Percentiles rank a stretch among this genome's conserved stretches.
Evolutionary conservation across 2,329 filamentous ascomycete species (phyloP).

Genomic region (Hirsutella thompsonii): DNA sequence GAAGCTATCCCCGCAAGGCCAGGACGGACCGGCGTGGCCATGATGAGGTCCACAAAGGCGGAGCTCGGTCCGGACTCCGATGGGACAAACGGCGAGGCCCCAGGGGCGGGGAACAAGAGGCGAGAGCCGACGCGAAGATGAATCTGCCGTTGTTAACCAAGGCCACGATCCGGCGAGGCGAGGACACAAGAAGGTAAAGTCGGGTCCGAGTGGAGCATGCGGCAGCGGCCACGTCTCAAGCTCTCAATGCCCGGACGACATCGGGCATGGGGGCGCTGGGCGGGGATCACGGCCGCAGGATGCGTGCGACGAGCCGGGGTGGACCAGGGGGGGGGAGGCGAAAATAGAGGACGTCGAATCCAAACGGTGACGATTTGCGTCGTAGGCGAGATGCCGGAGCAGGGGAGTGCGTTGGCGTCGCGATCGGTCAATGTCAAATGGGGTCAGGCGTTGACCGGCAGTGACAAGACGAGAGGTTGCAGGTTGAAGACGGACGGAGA

Average conservation of each 20-base stretch:
- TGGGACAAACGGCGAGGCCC: not conserved
- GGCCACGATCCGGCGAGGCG: not conserved
- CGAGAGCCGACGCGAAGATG: not conserved
- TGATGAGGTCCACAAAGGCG: not conserved
- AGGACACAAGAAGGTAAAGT: not conserved
- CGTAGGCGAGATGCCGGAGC: not conserved
- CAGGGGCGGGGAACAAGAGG: not conserved
- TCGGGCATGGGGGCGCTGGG: conserved; percentile 2
- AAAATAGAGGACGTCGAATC: too few relatives aligned
- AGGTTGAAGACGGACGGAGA: not conserved
- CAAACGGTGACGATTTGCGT: too few relatives aligned
- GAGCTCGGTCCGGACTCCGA: not conserved
- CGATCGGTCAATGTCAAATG: too few relatives aligned
- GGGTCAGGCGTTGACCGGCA: not conserved
- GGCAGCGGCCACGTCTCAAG: conserved; percentile 1
- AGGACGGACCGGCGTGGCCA: not conserved
- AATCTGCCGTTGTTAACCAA: not conserved
- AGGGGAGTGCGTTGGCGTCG: too few relatives aligned
- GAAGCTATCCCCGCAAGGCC: not conserved
- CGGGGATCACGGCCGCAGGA: conserved; percentile 1
- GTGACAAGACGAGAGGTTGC: not conserved
- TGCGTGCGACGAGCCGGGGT: not conserved
- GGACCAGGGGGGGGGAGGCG: not conserved
- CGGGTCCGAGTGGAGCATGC: not conserved
- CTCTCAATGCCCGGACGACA: conserved; percentile 9